These are phyloP conservation scores for Rugosomyces carneus DNA, from an alignment of 1,284 basidiomycete species.

Conservation along the genomic window DNA sequence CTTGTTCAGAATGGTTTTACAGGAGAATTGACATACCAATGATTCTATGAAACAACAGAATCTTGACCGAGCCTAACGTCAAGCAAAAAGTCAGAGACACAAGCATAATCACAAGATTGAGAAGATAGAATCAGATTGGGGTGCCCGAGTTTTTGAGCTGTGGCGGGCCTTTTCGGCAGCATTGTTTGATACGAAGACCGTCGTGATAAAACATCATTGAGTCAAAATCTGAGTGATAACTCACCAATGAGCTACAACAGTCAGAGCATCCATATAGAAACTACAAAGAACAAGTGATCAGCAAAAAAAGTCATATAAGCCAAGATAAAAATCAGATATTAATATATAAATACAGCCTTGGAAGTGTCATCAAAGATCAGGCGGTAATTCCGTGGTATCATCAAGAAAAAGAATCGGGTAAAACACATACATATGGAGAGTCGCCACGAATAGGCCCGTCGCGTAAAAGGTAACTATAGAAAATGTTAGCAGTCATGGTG, in stretches of 20 bases:
- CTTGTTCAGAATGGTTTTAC: slow-evolving; percentile 14
- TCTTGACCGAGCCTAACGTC: neutral
- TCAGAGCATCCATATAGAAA: too few species aligned
- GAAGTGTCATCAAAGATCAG: slow-evolving; percentile 70
- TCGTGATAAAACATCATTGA: slow-evolving; percentile 62
- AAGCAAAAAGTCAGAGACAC: slow-evolving; percentile 1
- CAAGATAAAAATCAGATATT: slow-evolving; percentile 44
- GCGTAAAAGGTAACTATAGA: too few species aligned
- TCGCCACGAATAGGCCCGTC: neutral
- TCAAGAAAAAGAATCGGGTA: slow-evolving; percentile 26
- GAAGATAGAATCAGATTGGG: slow-evolving; percentile 52
- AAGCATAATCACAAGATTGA: neutral
- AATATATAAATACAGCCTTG: slow-evolving; percentile 77
- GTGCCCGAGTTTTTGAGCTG: slow-evolving; percentile 79
- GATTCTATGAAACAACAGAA: too few species aligned
- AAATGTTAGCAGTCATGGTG: too few species aligned
- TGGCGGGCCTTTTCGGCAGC: slow-evolving; percentile 85
- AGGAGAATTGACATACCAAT: slow-evolving; percentile 12
- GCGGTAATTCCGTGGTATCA: slow-evolving; percentile 75
- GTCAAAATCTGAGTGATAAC: too few species aligned
- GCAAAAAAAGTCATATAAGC: too few species aligned
- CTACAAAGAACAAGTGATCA: neutral
- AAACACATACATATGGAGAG: slow-evolving; percentile 27
- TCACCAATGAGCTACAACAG: too few species aligned
- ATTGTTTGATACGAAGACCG: slow-evolving; percentile 81